phyloP scores from a whole-genome alignment of 768 basidiomycete species.

The Termitomyces sp. region DNA sequence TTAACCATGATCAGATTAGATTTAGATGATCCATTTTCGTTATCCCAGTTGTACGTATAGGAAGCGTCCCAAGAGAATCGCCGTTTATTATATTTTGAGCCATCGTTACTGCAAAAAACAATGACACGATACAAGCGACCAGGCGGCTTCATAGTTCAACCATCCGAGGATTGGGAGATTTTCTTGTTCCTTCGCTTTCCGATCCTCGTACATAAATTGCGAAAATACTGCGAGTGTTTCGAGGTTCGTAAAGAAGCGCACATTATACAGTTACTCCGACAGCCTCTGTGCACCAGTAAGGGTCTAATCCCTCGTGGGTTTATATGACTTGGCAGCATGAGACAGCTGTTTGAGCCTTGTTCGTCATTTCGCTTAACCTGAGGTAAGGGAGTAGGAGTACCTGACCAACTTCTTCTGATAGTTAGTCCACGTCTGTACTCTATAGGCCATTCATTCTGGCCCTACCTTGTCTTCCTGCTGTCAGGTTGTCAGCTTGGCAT shows the following conservation, averaged over 20 bases:
- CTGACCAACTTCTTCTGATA: too few species aligned
- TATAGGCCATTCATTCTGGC: too few species aligned
- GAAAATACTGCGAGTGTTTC: not conserved
- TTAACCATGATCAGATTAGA: constrained; percentile 5
- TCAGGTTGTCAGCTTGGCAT: not conserved
- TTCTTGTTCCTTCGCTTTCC: too few species aligned
- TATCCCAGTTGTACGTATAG: not conserved
- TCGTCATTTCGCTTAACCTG: not conserved
- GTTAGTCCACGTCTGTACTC: not conserved
- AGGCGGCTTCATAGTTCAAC: not conserved
- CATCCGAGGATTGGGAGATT: not conserved
- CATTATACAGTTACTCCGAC: not conserved
- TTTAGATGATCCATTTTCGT: not conserved
- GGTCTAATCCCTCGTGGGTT: not conserved
- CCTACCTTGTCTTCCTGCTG: not conserved
- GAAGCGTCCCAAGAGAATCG: not conserved
- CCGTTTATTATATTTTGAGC: not conserved
- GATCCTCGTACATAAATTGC: not conserved
- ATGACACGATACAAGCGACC: not conserved
- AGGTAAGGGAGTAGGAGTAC: not conserved
- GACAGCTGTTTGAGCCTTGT: not conserved
- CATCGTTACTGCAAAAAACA: not conserved
- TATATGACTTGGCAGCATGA: not conserved
- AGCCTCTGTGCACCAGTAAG: not conserved
- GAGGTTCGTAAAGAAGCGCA: not conserved